Percentiles rank a stretch among this genome's conserved stretches.
Evolutionary conservation across 768 basidiomycete genomes (phyloP).

Genomic region (Leucosporidium scottii): DNA sequence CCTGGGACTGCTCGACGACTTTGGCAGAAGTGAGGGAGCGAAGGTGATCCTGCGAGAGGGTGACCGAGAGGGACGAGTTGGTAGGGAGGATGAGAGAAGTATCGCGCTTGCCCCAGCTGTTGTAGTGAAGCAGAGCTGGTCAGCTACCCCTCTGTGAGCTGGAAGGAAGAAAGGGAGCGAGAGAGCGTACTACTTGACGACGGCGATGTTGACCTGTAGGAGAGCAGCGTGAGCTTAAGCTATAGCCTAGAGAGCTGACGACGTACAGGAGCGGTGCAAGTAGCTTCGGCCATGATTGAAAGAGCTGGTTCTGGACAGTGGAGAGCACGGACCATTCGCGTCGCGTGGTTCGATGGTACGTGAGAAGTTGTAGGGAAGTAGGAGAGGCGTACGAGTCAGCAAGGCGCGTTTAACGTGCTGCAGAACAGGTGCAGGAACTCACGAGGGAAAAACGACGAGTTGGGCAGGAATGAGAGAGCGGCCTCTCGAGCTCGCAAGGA

Average conservation of each 20-base stretch:
- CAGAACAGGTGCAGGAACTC: no score
- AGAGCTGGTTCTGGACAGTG: no score
- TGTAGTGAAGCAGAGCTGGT: slow-evolving; percentile 40
- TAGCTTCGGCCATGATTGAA: slow-evolving; percentile 23
- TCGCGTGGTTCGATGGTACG: no score
- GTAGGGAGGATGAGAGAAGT: slow-evolving; percentile 91
- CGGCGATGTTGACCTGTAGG: slow-evolving; percentile 33
- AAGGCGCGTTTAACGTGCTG: no score
- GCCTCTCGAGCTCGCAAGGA: no score
- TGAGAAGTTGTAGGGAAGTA: no score
- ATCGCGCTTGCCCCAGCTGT: slow-evolving; percentile 93
- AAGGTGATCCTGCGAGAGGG: slow-evolving; percentile 91
- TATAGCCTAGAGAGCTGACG: background rate
- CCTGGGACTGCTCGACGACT: slow-evolving; percentile 50
- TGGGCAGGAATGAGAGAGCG: no score
- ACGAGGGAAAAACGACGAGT: no score
- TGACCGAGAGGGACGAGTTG: slow-evolving; percentile 96
- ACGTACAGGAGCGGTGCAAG: slow-evolving; percentile 36
- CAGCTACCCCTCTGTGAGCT: background rate
- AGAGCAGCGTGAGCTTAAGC: background rate
- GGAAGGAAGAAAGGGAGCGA: background rate
- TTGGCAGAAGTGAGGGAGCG: slow-evolving; percentile 88
- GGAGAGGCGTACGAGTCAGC: no score
- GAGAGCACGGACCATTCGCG: no score
- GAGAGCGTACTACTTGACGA: slow-evolving; percentile 26